Evolutionary conservation across 495 filamentous ascomycete species (phyloP).

Genomic region (Aspergillus avenaceus): DNA sequence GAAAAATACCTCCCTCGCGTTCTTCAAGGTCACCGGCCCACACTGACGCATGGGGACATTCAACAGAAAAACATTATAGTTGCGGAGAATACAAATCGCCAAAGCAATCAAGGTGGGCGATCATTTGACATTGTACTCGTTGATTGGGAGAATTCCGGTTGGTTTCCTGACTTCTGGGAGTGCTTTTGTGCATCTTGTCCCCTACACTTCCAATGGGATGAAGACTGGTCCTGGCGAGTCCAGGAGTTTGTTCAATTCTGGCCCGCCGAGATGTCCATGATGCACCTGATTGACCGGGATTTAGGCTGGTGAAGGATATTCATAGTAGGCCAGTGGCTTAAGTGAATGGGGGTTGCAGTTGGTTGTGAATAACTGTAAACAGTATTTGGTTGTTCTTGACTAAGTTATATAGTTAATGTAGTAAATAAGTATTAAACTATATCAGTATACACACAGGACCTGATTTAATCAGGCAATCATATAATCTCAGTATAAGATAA

Average conservation of each 20-base stretch:
- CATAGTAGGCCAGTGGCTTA: too few species aligned
- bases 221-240: constrained; percentile 24
- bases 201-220: constrained; percentile 16
- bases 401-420: too few species aligned
- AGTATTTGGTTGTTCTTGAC: too few species aligned
- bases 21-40: constrained; percentile 23
- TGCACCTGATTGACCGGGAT: constrained; percentile 26
- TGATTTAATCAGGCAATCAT: too few species aligned
- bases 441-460: too few species aligned
- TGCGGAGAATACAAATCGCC: constrained; percentile 14
- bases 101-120: constrained; percentile 20
- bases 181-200: constrained; percentile 21
- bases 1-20: constrained; percentile 16
- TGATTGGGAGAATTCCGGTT: constrained; percentile 24
- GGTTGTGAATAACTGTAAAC: too few species aligned
- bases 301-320: constrained; percentile 16
- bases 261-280: constrained; percentile 23
- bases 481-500: too few species aligned
- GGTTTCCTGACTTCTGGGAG: constrained; percentile 27
- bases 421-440: too few species aligned
- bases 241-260: constrained; percentile 26
- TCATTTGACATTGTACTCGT: constrained; percentile 23
- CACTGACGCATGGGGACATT: constrained; percentile 25
- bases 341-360: too few species aligned
- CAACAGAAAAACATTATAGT: constrained; percentile 30